Base-by-base conservation (phyloP, 2,329 filamentous ascomycete species). In the Penicillium janthinellum region DNA sequence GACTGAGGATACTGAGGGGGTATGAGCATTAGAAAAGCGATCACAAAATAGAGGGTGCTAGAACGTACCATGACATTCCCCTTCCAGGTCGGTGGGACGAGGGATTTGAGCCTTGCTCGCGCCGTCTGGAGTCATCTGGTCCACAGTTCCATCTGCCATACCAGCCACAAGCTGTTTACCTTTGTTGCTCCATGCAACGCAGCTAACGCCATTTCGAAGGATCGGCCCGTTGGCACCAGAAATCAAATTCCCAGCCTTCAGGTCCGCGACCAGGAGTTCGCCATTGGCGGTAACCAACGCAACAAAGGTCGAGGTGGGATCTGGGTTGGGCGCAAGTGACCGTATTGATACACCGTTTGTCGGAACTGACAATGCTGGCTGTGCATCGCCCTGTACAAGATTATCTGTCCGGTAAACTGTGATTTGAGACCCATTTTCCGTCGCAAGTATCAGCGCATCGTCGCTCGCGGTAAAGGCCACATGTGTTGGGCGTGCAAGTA, bases 151-250 rank as follows among this genome's bases (percentile, higher is more conserved):
- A 76, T 97, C 87, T 6, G 83, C 87, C 67, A 95, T 81, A 15
- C 96, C 95, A 66, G 91, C 93, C 47, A 96, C 88, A 45, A 99
- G 81, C 73, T 98, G 94, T 74, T 96, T 99, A 49, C 95, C 95
- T 73, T 89, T 91, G 61, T 87, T 89, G 75, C 95, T 99, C 95
- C 96, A 99, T 57, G 90, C 89, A 5, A 91, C 84, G 70, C 90
- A 95, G 72, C 88, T 92, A 31, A 96, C 93, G 50, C 90, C 88
- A 31, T 84, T 81, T 70, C 88, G 91, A 64, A 96, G 80, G 0
- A 88, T 79, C 69, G 80, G 83, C 37, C 90, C 91, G 64, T 86
- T 86, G 20, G 82, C 69, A 1, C 85, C 85, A 37, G 80, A 78
- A 8, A 84, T 73, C 47, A 92, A 82, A 42, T 79, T 82, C 51